Base-by-base conservation (phyloP, 345 rosid species). In the Boechera divaricarpa region DNA sequence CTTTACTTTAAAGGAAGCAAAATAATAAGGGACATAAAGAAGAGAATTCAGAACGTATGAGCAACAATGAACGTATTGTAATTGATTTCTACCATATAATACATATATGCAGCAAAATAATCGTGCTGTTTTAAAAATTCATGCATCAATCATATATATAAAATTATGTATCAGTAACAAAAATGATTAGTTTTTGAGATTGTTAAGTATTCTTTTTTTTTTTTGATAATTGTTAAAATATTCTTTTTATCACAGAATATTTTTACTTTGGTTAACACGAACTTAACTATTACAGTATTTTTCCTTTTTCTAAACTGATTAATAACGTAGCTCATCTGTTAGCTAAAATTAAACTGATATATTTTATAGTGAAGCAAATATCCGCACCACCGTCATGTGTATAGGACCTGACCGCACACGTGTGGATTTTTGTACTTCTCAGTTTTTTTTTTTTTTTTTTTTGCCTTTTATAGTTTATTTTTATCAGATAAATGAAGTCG, bases 311-410 rank as follows among this genome's bases (percentile, higher is more conserved):
- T 55, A 0, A 55, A 28, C 10, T 11, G 59, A 11, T 12, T 54
- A 28, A 12, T 54, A 54, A 33, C 36, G 1, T 33, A 33, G 32
- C 0, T 26, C 5, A 51, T 52, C 28, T 4, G 10, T 53, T 26
- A 53, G 58, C 12, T 26, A 26, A 53, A 53, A 53, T 26, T 26
- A 53, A 8, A 36, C 41, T 36, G 41, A 38, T 8, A 38, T 21
- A 21, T 21, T 21, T 21, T 21, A 21, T 21, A 21, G 24, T 21
- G 24, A 21, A 21, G n/a, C 56, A 35, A 38, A 63, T 2, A 70
- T 45, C 70, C 41, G 12, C 75, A 77, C 67, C 80, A 77, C 76
- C 81, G 81, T 71, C 81, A 64, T 63, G 71, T 77, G 72, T 63
- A 31, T 24, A 38, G 41, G 62, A 77, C 68, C 72, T 61, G 77